Conservation (phyloP, 1,139 yeast genomes). For the Suhomyces terraborum region DNA sequence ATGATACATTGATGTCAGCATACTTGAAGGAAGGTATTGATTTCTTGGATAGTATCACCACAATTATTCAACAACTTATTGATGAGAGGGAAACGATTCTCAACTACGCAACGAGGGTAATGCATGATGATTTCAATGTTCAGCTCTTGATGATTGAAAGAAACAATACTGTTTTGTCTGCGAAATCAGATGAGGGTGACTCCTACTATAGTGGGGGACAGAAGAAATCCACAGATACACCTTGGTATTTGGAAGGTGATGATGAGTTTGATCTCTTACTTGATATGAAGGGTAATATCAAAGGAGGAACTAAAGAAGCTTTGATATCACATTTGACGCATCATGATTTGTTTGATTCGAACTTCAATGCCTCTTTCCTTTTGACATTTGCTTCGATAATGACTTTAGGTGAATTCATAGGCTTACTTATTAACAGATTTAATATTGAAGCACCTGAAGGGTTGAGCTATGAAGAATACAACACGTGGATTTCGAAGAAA, state of each 20-base stretch:
- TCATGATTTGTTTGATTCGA: slow-evolving; percentile 68
- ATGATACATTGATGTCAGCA: slow-evolving; percentile 47
- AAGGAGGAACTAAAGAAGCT: slow-evolving; percentile 86
- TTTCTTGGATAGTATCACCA: slow-evolving; percentile 45
- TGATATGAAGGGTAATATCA: slow-evolving; percentile 71
- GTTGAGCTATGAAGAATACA: slow-evolving; percentile 77
- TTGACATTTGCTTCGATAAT: slow-evolving; percentile 78
- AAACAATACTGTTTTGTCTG: slow-evolving; percentile 53
- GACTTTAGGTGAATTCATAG: slow-evolving; percentile 65
- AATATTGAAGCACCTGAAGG: slow-evolving; percentile 86
- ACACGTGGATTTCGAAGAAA: slow-evolving; percentile 76
- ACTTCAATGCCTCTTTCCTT: slow-evolving; percentile 70
- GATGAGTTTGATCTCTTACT: slow-evolving; percentile 71
- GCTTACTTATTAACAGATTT: slow-evolving; percentile 64
- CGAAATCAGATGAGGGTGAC: slow-evolving; percentile 40
- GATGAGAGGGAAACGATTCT: slow-evolving; percentile 70
- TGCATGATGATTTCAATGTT: slow-evolving; percentile 71
- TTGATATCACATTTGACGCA: slow-evolving; percentile 81
- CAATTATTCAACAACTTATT: slow-evolving; percentile 56
- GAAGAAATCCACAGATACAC: slow-evolving; percentile 45
- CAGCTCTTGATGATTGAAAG: slow-evolving; percentile 63
- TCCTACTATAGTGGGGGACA: slow-evolving; percentile 41
- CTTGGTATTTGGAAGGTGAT: slow-evolving; percentile 85
- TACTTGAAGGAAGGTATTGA: slow-evolving; percentile 50
- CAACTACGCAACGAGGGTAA: slow-evolving; percentile 73